Base-by-base conservation (phyloP, 1,284 basidiomycete genomes). In the Malassezia obtusa region DNA sequence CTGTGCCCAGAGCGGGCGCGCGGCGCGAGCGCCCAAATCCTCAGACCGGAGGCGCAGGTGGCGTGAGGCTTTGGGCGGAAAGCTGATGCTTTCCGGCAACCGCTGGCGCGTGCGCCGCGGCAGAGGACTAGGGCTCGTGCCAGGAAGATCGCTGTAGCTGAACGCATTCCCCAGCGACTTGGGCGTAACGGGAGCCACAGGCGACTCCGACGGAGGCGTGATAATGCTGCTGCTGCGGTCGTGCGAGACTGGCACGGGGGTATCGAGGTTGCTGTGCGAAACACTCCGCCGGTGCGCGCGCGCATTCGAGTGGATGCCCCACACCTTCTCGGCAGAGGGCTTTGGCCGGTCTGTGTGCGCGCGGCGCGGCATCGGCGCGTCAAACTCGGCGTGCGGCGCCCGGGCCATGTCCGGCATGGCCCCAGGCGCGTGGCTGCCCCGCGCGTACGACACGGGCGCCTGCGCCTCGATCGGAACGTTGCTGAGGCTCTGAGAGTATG, bases 1-100 rank as follows among this genome's bases (percentile, higher is more conserved):
- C 46, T 54, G 52, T 5, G 52, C 52, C 52, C 52, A 54, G 26
- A 54, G 19, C 11, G 52, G 52, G 12, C 39, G 40, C 17, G 44
- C 30, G 14, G 21, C 17, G 2, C 52, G 52, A 24, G 30, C n/a
- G 15, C 19, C 38, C 8, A 37, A 14, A 22, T 38, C 46, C 17
- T 48, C 46, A 5, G 46, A 48, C 7, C 26, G 35, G 33, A 33
- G 21, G 19, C 46, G 46, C 35, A 21, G n/a, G 14, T 48, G 46
- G 32, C 37, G 21, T 31, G 25, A 17, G 9, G 21, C 14, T 15
- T 36, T 35, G 15, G 24, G 26, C 10, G 45, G 17, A 7, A 11
- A 14, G 24, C 21, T 46, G 30, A 14, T 26, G 15, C 15, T 21
- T 7, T 8, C 15, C 14, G 38, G 12, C 7, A 4, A 15, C n/a